Conservation (phyloP, 495 filamentous ascomycete species). For the Xanthoparmelia taractica region DNA sequence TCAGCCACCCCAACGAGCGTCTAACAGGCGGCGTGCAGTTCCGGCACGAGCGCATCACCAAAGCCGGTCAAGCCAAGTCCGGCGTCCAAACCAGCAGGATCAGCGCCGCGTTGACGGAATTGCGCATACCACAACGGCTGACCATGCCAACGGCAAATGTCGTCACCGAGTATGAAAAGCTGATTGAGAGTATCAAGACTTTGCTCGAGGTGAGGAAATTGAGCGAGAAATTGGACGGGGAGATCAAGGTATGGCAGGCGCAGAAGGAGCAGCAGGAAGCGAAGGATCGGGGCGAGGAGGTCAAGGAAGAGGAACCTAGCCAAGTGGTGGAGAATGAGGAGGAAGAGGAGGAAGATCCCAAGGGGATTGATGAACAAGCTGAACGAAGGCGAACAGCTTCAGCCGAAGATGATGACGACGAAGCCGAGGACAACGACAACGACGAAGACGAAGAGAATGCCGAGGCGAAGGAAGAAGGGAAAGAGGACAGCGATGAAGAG, state of each 20-base stretch:
- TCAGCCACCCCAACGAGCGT: constrained; percentile 78
- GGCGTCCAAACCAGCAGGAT: constrained; percentile 76
- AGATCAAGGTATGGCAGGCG: constrained; percentile 65
- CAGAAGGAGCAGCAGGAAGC: constrained; percentile 47
- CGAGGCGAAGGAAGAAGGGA: constrained; percentile 24
- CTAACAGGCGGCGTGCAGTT: constrained; percentile 66
- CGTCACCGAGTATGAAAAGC: constrained; percentile 68
- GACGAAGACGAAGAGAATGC: constrained; percentile 15
- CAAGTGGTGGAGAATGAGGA: not conserved
- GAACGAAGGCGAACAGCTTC: not conserved
- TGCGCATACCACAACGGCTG: constrained; percentile 69
- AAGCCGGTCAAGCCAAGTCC: constrained; percentile 74
- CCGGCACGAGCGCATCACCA: constrained; percentile 75
- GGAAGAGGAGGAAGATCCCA: constrained; percentile 19
- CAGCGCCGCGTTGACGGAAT: constrained; percentile 63
- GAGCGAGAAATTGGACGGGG: constrained; percentile 75
- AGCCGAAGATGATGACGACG: constrained; percentile 23
- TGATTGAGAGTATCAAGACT: constrained; percentile 64
- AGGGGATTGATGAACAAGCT: not conserved
- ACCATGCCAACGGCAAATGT: constrained; percentile 80
- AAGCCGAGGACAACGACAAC: constrained; percentile 22
- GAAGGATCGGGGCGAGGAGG: constrained; percentile 20
- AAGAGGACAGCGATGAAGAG: constrained; percentile 34
- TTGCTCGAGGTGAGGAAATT: constrained; percentile 79
- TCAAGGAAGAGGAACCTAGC: constrained; percentile 13